Evolutionary conservation across 2,329 filamentous ascomycete genomes (phyloP).

Genomic region (Cercospora sp.): DNA sequence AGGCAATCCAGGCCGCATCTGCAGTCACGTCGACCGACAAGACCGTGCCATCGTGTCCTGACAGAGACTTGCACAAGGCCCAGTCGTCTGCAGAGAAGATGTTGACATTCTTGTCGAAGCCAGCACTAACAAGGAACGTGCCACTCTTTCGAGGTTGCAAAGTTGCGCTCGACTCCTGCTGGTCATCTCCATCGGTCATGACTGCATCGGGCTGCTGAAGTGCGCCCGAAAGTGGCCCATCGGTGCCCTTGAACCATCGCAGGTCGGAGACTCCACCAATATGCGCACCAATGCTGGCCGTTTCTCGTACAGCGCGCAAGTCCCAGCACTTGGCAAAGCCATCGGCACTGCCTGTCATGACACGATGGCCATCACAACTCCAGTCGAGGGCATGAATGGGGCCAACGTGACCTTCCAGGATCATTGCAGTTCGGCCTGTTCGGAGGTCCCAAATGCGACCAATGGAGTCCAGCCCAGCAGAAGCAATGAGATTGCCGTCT

Average conservation of each 20-base stretch:
- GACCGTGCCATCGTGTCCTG: slow-evolving; percentile 89
- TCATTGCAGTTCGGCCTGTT: slow-evolving; percentile 91
- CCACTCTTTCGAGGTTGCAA: slow-evolving; percentile 74
- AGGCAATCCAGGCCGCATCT: slow-evolving; percentile 90
- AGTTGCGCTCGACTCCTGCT: slow-evolving; percentile 7
- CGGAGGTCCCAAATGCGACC: slow-evolving; percentile 94
- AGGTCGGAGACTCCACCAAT: slow-evolving; percentile 88
- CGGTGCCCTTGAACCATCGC: slow-evolving; percentile 86
- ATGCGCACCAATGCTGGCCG: slow-evolving; percentile 86
- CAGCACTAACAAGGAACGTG: slow-evolving; percentile 86
- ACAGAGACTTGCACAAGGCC: slow-evolving; percentile 82
- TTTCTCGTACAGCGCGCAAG: slow-evolving; percentile 79
- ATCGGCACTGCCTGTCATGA: slow-evolving; percentile 88
- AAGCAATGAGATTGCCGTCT: slow-evolving; percentile 87
- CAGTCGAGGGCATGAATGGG: slow-evolving; percentile 93
- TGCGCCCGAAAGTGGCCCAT: slow-evolving; percentile 66
- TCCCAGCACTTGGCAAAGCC: slow-evolving; percentile 99
- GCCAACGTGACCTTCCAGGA: slow-evolving; percentile 88
- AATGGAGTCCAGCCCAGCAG: slow-evolving; percentile 90
- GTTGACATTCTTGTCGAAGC: slow-evolving; percentile 94
- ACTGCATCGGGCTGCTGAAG: slow-evolving; percentile 51
- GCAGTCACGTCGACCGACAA: slow-evolving; percentile 84
- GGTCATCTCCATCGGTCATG: slow-evolving; percentile 27
- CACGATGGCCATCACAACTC: slow-evolving; percentile 85
- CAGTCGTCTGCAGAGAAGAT: slow-evolving; percentile 96